Conservation (phyloP, 2,329 filamentous ascomycete genomes). For the Cladorrhinum sp. region DNA sequence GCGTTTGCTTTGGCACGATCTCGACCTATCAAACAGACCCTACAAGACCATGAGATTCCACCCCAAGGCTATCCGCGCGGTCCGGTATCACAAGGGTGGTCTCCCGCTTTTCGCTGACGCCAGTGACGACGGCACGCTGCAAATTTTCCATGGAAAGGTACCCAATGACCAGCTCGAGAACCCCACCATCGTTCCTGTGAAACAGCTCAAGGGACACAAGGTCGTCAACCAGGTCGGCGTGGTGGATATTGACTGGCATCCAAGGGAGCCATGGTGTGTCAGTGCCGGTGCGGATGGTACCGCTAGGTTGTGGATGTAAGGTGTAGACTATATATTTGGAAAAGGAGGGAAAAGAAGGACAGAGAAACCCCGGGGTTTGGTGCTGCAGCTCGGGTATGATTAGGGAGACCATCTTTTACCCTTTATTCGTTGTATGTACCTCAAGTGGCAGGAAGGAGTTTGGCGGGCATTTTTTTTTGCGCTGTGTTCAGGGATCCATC, state of each 20-base stretch:
- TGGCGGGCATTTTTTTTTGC: no score
- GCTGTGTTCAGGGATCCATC: no score
- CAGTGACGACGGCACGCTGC: constrained; percentile 88
- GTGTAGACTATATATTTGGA: no score
- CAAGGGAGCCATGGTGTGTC: constrained; percentile 87
- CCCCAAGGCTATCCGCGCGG: constrained; percentile 81
- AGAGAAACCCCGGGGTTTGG: no score
- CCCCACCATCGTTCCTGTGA: constrained; percentile 91
- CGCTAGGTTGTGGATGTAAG: constrained; percentile 65
- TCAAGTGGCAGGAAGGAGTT: no score
- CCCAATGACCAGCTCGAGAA: constrained; percentile 94
- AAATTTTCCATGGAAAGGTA: constrained; percentile 96
- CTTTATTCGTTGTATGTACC: not conserved
- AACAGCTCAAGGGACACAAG: constrained; percentile 87
- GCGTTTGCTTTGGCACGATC: constrained; percentile 91
- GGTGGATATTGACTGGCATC: constrained; percentile 94
- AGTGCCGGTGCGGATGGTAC: constrained; percentile 94
- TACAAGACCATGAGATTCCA: constrained; percentile 98
- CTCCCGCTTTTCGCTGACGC: constrained; percentile 89
- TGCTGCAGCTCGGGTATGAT: not conserved
- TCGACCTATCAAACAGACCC: constrained; percentile 83
- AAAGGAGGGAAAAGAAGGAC: no score
- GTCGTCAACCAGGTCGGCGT: constrained; percentile 84
- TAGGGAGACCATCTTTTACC: not conserved
- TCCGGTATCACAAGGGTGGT: constrained; percentile 77